Evolutionary conservation across 352 stramenopile species (phyloP).

Genomic region (Globisporangium perplexum): DNA sequence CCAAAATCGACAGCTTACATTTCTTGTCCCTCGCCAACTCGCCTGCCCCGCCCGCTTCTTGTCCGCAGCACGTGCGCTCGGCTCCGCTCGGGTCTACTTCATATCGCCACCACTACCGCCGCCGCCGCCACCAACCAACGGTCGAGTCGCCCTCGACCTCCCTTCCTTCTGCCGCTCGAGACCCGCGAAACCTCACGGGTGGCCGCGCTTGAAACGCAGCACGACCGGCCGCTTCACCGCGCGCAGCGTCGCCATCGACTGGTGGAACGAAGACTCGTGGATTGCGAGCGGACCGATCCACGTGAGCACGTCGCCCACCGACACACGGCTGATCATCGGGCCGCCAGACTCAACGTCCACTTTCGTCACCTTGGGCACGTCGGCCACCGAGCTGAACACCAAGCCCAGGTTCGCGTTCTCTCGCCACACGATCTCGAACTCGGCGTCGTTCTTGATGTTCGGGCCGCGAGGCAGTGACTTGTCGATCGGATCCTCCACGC

Average conservation of each 20-base stretch:
- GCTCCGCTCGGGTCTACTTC: constrained; percentile 7
- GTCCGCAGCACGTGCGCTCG: not conserved
- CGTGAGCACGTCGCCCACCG: constrained; percentile 67
- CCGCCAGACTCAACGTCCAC: constrained; percentile 74
- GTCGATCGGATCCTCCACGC: constrained; percentile 34
- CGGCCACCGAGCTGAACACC: constrained; percentile 76
- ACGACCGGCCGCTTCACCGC: constrained; percentile 79
- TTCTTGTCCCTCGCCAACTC: constrained; percentile 2
- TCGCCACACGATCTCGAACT: constrained; percentile 83
- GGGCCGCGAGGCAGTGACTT: constrained; percentile 44
- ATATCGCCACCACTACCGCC: constrained; percentile 1
- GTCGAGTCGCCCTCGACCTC: no score
- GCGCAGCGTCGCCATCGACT: constrained; percentile 79
- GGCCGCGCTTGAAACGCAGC: constrained; percentile 66
- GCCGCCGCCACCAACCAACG: constrained; percentile 11
- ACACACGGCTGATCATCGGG: constrained; percentile 63
- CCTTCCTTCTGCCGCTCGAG: no score
- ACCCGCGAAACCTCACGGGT: no score
- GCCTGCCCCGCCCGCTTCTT: not conserved
- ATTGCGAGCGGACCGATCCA: constrained; percentile 81
- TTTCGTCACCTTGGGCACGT: constrained; percentile 78
- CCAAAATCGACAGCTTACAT: constrained; percentile 16
- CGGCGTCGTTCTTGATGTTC: constrained; percentile 44
- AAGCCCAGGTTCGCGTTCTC: constrained; percentile 81
- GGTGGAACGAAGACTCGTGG: constrained; percentile 70